These are phyloP conservation scores for Curvularia verruculosa DNA, from an alignment of 2,329 filamentous ascomycete genomes.

Conservation along the genomic window DNA sequence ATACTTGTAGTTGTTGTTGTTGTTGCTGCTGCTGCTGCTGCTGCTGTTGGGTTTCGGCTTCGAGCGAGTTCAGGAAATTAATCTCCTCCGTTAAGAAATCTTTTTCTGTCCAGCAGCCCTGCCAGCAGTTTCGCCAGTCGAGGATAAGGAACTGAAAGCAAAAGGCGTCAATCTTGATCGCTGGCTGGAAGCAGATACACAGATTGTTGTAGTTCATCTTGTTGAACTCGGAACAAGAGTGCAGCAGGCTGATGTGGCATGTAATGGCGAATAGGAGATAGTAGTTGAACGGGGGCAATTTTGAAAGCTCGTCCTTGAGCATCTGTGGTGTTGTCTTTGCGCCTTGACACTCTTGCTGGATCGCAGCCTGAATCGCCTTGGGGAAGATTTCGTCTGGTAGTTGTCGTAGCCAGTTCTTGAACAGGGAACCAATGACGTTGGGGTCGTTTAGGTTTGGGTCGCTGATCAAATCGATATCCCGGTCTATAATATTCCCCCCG, in stretches of 20 bases:
- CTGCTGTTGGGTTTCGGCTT: slow-evolving; percentile 16
- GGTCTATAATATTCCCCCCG: slow-evolving; percentile 63
- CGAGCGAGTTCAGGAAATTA: slow-evolving; percentile 34
- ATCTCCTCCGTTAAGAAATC: slow-evolving; percentile 59
- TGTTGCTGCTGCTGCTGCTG: slow-evolving; percentile 8
- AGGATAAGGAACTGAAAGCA: slow-evolving; percentile 95
- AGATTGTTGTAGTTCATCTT: slow-evolving; percentile 98
- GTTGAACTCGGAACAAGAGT: slow-evolving; percentile 92
- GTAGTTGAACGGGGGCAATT: slow-evolving; percentile 95
- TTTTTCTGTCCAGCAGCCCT: slow-evolving; percentile 90
- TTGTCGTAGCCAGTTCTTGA: slow-evolving; percentile 94
- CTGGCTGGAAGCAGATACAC: slow-evolving; percentile 96
- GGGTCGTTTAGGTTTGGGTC: slow-evolving; percentile 91
- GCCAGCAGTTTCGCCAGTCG: slow-evolving; percentile 97
- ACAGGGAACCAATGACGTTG: slow-evolving; percentile 93
- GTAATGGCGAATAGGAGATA: slow-evolving; percentile 97
- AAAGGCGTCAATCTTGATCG: slow-evolving; percentile 93
- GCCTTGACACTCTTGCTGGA: slow-evolving; percentile 79
- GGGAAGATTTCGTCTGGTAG: slow-evolving; percentile 94
- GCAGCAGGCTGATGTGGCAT: slow-evolving; percentile 88
- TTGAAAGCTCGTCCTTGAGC: slow-evolving; percentile 89
- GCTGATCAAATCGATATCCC: slow-evolving; percentile 88
- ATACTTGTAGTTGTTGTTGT: slow-evolving; percentile 21
- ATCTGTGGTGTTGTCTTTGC: slow-evolving; percentile 81
- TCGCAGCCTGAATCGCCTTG: slow-evolving; percentile 78